These are phyloP conservation scores for Botryotinia globosa DNA, from an alignment of 2,329 filamentous ascomycete species.

Conservation along the genomic window DNA sequence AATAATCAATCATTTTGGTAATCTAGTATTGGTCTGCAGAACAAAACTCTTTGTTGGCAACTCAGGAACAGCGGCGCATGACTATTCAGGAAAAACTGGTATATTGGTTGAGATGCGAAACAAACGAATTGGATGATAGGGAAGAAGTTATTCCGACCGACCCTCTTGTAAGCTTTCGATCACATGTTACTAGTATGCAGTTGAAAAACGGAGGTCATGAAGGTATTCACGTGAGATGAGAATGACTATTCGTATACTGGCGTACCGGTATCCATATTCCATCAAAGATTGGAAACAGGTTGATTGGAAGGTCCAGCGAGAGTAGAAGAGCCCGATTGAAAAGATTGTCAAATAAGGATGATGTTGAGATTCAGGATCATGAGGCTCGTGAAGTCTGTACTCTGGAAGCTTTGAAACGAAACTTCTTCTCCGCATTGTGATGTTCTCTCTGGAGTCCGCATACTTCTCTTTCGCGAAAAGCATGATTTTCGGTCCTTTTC, in stretches of 20 bases:
- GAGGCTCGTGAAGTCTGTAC: not conserved
- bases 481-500: constrained; percentile 3
- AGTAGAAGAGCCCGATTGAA: not conserved
- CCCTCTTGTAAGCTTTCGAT: not conserved
- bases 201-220: not conserved
- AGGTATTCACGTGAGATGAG: constrained; percentile 4
- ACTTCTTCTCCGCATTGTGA: constrained; percentile 9
- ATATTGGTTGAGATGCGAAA: not conserved
- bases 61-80: not conserved
- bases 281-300: not conserved
- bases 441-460: not conserved
- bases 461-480: not conserved
- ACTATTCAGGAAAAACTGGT: not conserved
- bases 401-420: constrained; percentile 5
- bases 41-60: constrained; percentile 5
- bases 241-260: not conserved
- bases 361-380: not conserved
- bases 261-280: not conserved
- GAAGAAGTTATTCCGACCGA: constrained; percentile 4
- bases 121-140: constrained; percentile 4
- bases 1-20: constrained; percentile 5
- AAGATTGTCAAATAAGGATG: not conserved
- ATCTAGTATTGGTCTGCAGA: constrained; percentile 1
- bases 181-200: not conserved
- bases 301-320: not conserved